Evolutionary conservation across 1,284 basidiomycete genomes (phyloP).

Genomic region (Austroboletus novae-zelandiae): DNA sequence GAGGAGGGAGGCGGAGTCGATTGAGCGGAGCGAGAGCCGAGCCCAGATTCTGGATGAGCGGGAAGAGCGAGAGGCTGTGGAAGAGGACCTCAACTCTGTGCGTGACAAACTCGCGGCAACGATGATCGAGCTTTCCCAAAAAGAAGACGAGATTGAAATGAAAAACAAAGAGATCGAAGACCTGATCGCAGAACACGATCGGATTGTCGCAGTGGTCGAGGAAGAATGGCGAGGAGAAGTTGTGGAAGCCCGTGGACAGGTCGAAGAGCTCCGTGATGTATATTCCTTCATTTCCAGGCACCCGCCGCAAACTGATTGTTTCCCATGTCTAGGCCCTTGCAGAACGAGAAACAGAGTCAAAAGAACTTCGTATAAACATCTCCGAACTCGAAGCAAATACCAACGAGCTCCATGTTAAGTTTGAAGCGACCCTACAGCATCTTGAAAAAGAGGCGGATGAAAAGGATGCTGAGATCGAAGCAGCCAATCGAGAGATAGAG

Average conservation of each 20-base stretch:
- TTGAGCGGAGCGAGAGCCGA: slow-evolving; percentile 69
- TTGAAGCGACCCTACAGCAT: slow-evolving; percentile 69
- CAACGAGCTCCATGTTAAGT: slow-evolving; percentile 67
- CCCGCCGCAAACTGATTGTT: slow-evolving; percentile 4
- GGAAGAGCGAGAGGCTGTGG: slow-evolving; percentile 68
- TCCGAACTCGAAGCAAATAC: slow-evolving; percentile 71
- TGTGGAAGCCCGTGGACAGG: slow-evolving; percentile 64
- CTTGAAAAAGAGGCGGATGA: slow-evolving; percentile 70
- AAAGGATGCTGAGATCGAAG: slow-evolving; percentile 67
- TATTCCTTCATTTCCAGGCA: slow-evolving; percentile 22
- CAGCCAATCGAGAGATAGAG: slow-evolving; percentile 71
- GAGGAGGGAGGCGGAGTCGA: slow-evolving; percentile 55
- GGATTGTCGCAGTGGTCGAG: slow-evolving; percentile 66
- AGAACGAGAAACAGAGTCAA: slow-evolving; percentile 71
- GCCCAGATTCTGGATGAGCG: slow-evolving; percentile 66
- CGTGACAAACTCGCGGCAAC: slow-evolving; percentile 75
- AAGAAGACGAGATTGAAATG: slow-evolving; percentile 78
- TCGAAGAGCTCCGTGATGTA: slow-evolving; percentile 77
- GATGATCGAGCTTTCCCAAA: slow-evolving; percentile 77
- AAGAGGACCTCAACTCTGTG: slow-evolving; percentile 70
- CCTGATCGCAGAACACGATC: slow-evolving; percentile 61
- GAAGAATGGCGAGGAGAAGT: slow-evolving; percentile 78
- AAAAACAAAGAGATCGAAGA: slow-evolving; percentile 72
- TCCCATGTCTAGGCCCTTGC: slow-evolving; percentile 53
- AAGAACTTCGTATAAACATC: slow-evolving; percentile 69